A percentile compares a stretch with the other conserved stretches of the same genome.
Evolutionary conservation across 2,329 filamentous ascomycete genomes (phyloP).

Genomic region (Aureobasidium vineae): DNA sequence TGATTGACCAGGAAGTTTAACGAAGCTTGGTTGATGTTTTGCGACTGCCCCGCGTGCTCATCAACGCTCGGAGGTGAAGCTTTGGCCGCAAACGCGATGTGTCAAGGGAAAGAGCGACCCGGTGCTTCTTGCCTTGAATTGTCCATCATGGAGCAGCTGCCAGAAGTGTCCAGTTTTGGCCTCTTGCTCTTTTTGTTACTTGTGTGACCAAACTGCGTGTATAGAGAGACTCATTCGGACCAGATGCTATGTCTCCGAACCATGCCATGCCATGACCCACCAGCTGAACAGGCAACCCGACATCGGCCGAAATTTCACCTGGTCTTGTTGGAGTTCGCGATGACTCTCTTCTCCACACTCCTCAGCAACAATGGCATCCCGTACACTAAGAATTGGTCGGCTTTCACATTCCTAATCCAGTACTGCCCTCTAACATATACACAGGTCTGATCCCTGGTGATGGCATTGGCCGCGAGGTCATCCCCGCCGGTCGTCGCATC

Average conservation of each 20-base stretch:
- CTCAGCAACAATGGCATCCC: slow-evolving; percentile 55
- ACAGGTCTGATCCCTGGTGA: slow-evolving; percentile 94
- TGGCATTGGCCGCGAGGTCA: slow-evolving; percentile 97
- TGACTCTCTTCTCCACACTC: slow-evolving; percentile 20
- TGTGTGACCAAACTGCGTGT: too few species aligned
- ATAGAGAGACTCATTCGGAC: background rate
- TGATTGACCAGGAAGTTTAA: slow-evolving; percentile 2
- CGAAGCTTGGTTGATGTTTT: slow-evolving; percentile 13
- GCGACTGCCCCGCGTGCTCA: slow-evolving; percentile 14
- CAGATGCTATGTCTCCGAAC: background rate
- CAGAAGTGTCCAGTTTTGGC: background rate
- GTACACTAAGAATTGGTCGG: slow-evolving; percentile 67
- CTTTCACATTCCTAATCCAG: slow-evolving; percentile 27
- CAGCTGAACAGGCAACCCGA: slow-evolving; percentile 3
- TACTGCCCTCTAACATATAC: slow-evolving; percentile 17
- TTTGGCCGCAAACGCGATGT: background rate
- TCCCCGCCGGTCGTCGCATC: slow-evolving; percentile 84
- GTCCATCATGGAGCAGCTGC: background rate
- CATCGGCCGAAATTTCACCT: slow-evolving; percentile 26
- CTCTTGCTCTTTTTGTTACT: background rate
- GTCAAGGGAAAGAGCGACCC: background rate
- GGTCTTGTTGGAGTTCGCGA: background rate
- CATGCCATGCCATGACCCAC: slow-evolving; percentile 10
- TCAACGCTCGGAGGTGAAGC: slow-evolving; percentile 19
- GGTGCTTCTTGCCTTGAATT: background rate